Evolutionary conservation across 1,284 basidiomycete genomes (phyloP).

Genomic region (Cryptococcus wingfieldii): DNA sequence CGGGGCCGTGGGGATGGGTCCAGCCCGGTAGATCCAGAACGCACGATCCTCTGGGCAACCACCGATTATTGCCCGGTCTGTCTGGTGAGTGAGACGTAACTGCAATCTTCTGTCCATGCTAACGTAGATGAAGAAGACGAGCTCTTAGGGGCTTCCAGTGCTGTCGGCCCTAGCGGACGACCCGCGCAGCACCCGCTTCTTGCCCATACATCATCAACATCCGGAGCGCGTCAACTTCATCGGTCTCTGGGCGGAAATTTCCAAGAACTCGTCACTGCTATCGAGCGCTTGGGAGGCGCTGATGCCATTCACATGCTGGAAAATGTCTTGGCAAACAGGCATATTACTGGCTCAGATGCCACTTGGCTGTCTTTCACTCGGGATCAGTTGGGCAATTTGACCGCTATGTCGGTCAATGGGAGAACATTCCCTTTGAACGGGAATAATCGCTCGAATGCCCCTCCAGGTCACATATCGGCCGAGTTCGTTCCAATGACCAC

Average conservation of each 20-base stretch:
- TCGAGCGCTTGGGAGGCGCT: slow-evolving; percentile 76
- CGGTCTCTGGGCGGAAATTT: slow-evolving; percentile 51
- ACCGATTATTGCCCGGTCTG: no score
- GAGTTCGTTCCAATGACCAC: slow-evolving; percentile 66
- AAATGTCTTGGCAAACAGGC: slow-evolving; percentile 54
- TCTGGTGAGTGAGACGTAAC: no score
- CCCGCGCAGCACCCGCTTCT: slow-evolving; percentile 69
- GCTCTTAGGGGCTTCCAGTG: no score
- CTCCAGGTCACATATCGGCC: slow-evolving; percentile 15
- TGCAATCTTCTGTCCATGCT: no score
- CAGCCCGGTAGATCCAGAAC: neutral
- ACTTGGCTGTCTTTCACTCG: slow-evolving; percentile 37
- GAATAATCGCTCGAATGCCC: neutral
- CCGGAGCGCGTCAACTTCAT: slow-evolving; percentile 44
- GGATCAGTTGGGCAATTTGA: slow-evolving; percentile 20
- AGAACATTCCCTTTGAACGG: slow-evolving; percentile 50
- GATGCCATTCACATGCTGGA: slow-evolving; percentile 80
- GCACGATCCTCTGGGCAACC: no score
- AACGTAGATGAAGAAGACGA: no score
- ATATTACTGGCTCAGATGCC: slow-evolving; percentile 20
- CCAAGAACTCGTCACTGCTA: slow-evolving; percentile 55
- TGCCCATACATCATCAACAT: no score
- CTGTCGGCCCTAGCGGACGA: no score
- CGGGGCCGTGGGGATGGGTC: slow-evolving; percentile 37
- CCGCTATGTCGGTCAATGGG: slow-evolving; percentile 33